Percentiles rank a stretch among this genome's conserved stretches.
These are phyloP conservation scores for Thalassiosira oceanica DNA, from an alignment of 352 stramenopile genomes.

Conservation along the genomic window DNA sequence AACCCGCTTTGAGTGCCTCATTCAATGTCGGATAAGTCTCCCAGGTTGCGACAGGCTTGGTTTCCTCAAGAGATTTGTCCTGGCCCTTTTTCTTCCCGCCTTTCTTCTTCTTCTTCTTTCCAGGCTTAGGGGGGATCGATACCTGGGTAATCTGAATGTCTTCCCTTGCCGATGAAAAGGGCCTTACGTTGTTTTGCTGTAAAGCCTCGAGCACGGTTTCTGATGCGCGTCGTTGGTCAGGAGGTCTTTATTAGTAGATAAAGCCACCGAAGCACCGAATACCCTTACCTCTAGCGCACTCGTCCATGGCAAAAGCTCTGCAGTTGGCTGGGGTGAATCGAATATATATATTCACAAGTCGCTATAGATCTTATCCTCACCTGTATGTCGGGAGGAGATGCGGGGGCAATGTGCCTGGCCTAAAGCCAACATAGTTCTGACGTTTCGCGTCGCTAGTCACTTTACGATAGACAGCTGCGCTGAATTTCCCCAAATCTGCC, in stretches of 20 bases:
- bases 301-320: slow-evolving; percentile 76
- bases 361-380: no score
- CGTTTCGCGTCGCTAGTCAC: slow-evolving; percentile 68
- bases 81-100: slow-evolving; percentile 44
- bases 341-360: no score
- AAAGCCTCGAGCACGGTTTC: slow-evolving; percentile 77
- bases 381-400: slow-evolving; percentile 77
- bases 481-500: slow-evolving; percentile 75
- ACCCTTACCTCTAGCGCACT: no score
- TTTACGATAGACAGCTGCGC: slow-evolving; percentile 70
- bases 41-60: slow-evolving; percentile 46
- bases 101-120: slow-evolving; percentile 59
- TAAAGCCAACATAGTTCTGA: slow-evolving; percentile 76
- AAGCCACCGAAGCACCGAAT: no score
- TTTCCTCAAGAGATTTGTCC: slow-evolving; percentile 14
- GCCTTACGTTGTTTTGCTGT: slow-evolving; percentile 76
- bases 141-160: slow-evolving; percentile 63
- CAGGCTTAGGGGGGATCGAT: slow-evolving; percentile 51
- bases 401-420: slow-evolving; percentile 72
- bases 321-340: no score
- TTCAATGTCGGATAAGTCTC: slow-evolving; percentile 68
- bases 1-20: slow-evolving; percentile 71
- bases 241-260: no score
- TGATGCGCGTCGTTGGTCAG: no score
- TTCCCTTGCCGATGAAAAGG: slow-evolving; percentile 61